phyloP scores from a whole-genome alignment of 805 yeast species.

The Monosporozyma unispora region DNA sequence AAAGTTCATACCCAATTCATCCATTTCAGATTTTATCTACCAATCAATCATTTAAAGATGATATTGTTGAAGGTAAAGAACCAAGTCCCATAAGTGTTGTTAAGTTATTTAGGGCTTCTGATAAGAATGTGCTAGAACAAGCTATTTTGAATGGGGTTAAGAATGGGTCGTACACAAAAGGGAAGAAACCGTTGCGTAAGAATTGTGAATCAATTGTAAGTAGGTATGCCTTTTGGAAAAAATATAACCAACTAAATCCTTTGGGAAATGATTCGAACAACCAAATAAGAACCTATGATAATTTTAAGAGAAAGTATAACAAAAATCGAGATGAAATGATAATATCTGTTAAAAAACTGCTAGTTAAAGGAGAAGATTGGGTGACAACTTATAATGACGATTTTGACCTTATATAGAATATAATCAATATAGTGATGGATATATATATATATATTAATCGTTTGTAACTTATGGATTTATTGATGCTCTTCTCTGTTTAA shows the following conservation, averaged over 20 bases:
- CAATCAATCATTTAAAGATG: slow-evolving; percentile 13
- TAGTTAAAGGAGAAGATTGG: slow-evolving; percentile 38
- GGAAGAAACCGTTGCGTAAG: slow-evolving; percentile 33
- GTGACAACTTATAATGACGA: slow-evolving; percentile 37
- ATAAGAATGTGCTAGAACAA: slow-evolving; percentile 17
- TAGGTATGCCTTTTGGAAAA: slow-evolving; percentile 21
- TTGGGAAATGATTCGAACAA: not conserved
- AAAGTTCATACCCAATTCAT: slow-evolving; percentile 1
- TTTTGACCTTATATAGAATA: slow-evolving; percentile 14
- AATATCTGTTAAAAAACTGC: slow-evolving; percentile 15
- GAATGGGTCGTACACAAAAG: slow-evolving; percentile 45
- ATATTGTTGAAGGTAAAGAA: slow-evolving; percentile 6
- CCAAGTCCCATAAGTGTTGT: slow-evolving; percentile 19
- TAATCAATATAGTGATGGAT: not conserved
- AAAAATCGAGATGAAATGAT: slow-evolving; percentile 28
- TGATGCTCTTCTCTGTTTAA: too few relatives aligned
- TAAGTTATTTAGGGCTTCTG: slow-evolving; percentile 7
- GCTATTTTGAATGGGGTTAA: slow-evolving; percentile 48
- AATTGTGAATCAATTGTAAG: slow-evolving; percentile 31
- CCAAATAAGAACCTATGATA: not conserved
- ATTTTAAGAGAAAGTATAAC: not conserved
- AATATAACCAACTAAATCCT: slow-evolving; percentile 8
- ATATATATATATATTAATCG: not conserved
- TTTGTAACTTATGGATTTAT: not conserved
- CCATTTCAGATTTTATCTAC: slow-evolving; percentile 4